These are phyloP conservation scores for Nicotiana knightiana DNA, from an alignment of 257 asterid species.

Conservation along the genomic window DNA sequence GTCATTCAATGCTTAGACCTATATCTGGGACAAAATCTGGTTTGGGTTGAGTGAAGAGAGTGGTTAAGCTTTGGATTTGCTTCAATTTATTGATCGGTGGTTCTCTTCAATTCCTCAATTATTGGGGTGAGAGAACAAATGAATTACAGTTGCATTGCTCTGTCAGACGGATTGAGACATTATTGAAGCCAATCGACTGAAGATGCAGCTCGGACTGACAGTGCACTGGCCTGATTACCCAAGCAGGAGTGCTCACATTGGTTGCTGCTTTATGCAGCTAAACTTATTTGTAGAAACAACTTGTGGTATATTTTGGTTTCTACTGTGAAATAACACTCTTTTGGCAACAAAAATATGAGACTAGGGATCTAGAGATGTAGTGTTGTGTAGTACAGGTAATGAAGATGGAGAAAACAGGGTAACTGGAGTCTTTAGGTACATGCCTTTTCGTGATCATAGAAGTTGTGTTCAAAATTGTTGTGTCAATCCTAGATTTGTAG, in stretches of 20 bases:
- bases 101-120: neutral
- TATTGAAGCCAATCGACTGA: slow-evolving; percentile 8
- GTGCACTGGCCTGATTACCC: neutral
- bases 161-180: slow-evolving; percentile 9
- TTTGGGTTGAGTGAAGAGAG: slow-evolving; percentile 39
- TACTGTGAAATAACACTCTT: neutral
- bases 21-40: slow-evolving; percentile 70
- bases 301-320: slow-evolving; percentile 5
- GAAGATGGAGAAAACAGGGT: slow-evolving; percentile 8
- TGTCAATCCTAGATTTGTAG: neutral
- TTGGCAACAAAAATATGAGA: slow-evolving; percentile 5
- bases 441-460: neutral
- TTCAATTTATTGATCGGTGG: slow-evolving; percentile 11
- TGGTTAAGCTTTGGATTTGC: slow-evolving; percentile 16
- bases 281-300: neutral
- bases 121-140: slow-evolving; percentile 8
- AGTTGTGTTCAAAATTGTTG: neutral
- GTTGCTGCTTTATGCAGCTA: slow-evolving; percentile 9
- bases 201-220: slow-evolving; percentile 7
- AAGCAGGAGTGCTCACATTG: slow-evolving; percentile 2
- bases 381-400: slow-evolving; percentile 16
- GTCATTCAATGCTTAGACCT: slow-evolving; percentile 68
- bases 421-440: neutral
- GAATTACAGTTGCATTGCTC: slow-evolving; percentile 4
- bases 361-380: slow-evolving; percentile 8